Conservation (phyloP, 2,329 filamentous ascomycete species). For the Fusarium foetens region DNA sequence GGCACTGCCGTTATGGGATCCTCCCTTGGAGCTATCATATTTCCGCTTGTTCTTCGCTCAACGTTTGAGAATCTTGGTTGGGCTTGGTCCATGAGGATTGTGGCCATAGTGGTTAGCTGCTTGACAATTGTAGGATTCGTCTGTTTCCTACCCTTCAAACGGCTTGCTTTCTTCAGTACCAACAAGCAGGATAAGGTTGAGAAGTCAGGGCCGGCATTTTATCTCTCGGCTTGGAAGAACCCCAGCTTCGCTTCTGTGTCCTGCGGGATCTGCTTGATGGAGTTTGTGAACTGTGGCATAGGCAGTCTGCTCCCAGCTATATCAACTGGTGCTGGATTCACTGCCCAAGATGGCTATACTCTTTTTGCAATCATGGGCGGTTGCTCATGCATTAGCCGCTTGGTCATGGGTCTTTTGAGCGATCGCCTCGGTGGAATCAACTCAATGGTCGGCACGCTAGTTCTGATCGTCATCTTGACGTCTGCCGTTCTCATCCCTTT, state of each 20-base stretch:
- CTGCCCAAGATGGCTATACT: constrained; percentile 52
- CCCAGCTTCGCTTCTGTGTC: constrained; percentile 53
- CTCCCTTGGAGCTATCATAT: constrained; percentile 43
- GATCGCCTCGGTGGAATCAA: constrained; percentile 58
- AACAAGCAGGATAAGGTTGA: background rate
- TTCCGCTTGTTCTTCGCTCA: constrained; percentile 46
- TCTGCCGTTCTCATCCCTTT: constrained; percentile 55
- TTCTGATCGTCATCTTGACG: constrained; percentile 52
- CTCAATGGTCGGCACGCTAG: constrained; percentile 23
- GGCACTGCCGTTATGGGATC: constrained; percentile 29
- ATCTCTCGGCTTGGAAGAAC: constrained; percentile 52
- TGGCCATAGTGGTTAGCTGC: constrained; percentile 42
- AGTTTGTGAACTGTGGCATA: constrained; percentile 59
- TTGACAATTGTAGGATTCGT: constrained; percentile 39
- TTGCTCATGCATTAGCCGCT: constrained; percentile 53
- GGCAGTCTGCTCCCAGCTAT: constrained; percentile 57
- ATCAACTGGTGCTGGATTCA: constrained; percentile 45
- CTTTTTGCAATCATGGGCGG: constrained; percentile 56
- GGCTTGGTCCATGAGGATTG: constrained; percentile 46
- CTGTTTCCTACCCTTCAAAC: constrained; percentile 49
- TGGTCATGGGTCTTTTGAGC: constrained; percentile 53
- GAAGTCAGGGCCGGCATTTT: constrained; percentile 32
- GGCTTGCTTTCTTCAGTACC: constrained; percentile 2
- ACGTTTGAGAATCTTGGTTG: constrained; percentile 44
- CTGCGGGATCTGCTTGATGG: constrained; percentile 54